Percentiles rank a stretch among this genome's conserved stretches.
Conservation (phyloP, 2,329 filamentous ascomycete species). For the Lojkania enalia region DNA sequence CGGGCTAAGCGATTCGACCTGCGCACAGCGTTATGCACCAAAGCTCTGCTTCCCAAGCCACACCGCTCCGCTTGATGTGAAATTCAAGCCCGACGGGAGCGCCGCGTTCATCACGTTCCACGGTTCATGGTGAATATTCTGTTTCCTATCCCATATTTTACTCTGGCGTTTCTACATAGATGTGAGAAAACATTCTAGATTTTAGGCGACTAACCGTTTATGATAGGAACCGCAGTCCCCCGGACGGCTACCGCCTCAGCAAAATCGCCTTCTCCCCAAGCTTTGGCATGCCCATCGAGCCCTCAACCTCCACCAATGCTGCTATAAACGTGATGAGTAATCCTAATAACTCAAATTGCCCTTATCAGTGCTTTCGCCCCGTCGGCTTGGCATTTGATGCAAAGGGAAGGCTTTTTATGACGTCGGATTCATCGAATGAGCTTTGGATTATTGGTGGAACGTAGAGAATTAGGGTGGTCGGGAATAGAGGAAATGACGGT, state of each 20-base stretch:
- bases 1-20: slow-evolving; percentile 16
- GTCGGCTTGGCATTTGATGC: slow-evolving; percentile 20
- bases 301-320: slow-evolving; percentile 19
- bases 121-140: slow-evolving; percentile 60
- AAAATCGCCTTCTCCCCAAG: slow-evolving; percentile 26
- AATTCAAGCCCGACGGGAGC: slow-evolving; percentile 60
- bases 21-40: slow-evolving; percentile 48
- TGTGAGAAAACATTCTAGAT: too few relatives aligned
- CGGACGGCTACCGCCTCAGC: slow-evolving; percentile 25
- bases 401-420: slow-evolving; percentile 25
- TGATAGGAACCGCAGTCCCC: slow-evolving; percentile 18
- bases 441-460: slow-evolving; percentile 20
- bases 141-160: background rate
- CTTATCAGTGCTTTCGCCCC: slow-evolving; percentile 23
- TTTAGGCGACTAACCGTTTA: too few relatives aligned
- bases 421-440: slow-evolving; percentile 25
- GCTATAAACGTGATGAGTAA: slow-evolving; percentile 26
- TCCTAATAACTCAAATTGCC: slow-evolving; percentile 18
- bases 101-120: slow-evolving; percentile 69
- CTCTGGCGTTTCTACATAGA: background rate
- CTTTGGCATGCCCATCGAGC: slow-evolving; percentile 23
- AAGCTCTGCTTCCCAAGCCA: slow-evolving; percentile 48
- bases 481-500: too few relatives aligned
- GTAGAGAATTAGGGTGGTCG: slow-evolving; percentile 1
- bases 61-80: slow-evolving; percentile 66